phyloP scores from a whole-genome alignment of 176 grass and related monocot genomes.

The Bothriochloa decipiens region DNA sequence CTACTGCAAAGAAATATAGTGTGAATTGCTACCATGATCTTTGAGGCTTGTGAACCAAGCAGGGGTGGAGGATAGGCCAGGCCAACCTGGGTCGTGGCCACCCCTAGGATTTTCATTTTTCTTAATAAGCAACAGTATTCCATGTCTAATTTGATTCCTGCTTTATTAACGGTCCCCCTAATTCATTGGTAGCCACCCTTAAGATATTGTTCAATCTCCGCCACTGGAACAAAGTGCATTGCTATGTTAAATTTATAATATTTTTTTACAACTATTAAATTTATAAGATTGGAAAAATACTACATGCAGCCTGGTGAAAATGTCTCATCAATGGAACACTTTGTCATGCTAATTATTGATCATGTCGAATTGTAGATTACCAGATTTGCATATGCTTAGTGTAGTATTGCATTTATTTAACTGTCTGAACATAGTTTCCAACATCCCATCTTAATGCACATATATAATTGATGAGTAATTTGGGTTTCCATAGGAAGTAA shows the following conservation, averaged over 20 bases:
- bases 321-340: background rate
- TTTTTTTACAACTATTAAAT: background rate
- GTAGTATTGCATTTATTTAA: conserved; percentile 7
- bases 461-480: conserved; percentile 17
- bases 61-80: no score
- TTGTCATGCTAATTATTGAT: conserved; percentile 22
- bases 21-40: background rate
- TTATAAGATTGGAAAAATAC: conserved; percentile 22
- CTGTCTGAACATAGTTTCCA: conserved; percentile 18
- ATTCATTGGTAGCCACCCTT: no score
- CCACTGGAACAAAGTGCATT: conserved; percentile 13
- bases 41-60: conserved; percentile 21
- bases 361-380: background rate
- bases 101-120: no score
- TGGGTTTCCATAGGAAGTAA: conserved; percentile 64
- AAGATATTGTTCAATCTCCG: no score
- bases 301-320: conserved; percentile 20
- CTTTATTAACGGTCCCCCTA: no score
- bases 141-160: no score
- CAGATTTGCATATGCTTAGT: conserved; percentile 21
- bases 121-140: no score
- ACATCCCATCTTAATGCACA: background rate
- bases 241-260: background rate
- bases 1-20: background rate
- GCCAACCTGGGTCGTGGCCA: no score